These are phyloP conservation scores for Diaporthe ampelina DNA, from an alignment of 2,329 filamentous ascomycete genomes.

Conservation along the genomic window DNA sequence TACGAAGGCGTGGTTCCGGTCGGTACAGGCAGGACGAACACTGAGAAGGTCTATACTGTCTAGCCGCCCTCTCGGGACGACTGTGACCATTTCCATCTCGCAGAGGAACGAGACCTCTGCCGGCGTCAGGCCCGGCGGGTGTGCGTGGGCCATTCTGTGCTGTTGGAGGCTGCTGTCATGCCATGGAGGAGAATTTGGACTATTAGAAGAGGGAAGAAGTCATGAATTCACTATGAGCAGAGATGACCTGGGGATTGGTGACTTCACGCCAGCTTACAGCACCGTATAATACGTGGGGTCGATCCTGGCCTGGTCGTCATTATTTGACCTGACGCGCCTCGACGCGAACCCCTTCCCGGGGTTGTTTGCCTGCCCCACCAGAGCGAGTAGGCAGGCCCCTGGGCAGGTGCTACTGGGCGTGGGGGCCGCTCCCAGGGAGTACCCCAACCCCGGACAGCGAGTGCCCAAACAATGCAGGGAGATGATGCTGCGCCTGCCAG, in stretches of 20 bases:
- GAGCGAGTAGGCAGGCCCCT: neutral
- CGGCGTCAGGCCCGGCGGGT: slow-evolving; percentile 76
- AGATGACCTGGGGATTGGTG: neutral
- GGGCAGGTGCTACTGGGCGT: no score
- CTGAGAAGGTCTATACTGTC: slow-evolving; percentile 87
- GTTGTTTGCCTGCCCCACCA: slow-evolving; percentile 14
- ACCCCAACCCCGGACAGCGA: neutral
- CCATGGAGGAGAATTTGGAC: slow-evolving; percentile 22
- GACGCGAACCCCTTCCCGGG: slow-evolving; percentile 17
- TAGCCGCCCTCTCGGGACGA: slow-evolving; percentile 91
- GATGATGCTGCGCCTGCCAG: neutral
- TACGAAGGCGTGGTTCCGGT: slow-evolving; percentile 17
- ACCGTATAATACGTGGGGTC: neutral
- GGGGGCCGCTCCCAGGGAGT: no score
- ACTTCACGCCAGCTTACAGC: neutral
- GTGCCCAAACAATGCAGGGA: no score
- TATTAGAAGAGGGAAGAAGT: neutral
- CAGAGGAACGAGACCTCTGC: slow-evolving; percentile 93
- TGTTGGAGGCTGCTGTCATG: slow-evolving; percentile 32
- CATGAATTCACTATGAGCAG: neutral
- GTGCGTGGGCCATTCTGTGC: slow-evolving; percentile 63
- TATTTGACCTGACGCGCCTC: slow-evolving; percentile 12
- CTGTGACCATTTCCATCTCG: slow-evolving; percentile 96
- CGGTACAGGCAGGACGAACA: slow-evolving; percentile 69
- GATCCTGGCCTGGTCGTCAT: neutral